These are phyloP conservation scores for Tylopilus balloui DNA, from an alignment of 768 basidiomycete genomes.

Conservation along the genomic window DNA sequence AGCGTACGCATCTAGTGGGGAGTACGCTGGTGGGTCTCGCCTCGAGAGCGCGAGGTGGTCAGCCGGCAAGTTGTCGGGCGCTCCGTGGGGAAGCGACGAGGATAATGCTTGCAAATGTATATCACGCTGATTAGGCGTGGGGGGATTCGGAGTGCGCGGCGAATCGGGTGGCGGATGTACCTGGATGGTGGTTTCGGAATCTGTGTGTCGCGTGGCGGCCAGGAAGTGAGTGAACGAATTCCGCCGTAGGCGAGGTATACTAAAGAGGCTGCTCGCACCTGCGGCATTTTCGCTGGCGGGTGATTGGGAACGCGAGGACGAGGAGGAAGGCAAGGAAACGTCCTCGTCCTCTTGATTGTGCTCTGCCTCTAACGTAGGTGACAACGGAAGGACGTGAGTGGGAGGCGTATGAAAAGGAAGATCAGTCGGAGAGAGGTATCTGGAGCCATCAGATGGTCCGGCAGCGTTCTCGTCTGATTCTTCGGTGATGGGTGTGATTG, in stretches of 20 bases:
- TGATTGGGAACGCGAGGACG: constrained; percentile 55
- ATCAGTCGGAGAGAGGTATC: constrained; percentile 63
- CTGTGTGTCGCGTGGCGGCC: constrained; percentile 56
- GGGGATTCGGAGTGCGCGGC: constrained; percentile 72
- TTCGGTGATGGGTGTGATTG: constrained; percentile 78
- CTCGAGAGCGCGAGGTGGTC: constrained; percentile 37
- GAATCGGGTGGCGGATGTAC: constrained; percentile 79
- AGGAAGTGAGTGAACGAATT: constrained; percentile 64
- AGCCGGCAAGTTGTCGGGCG: constrained; percentile 28
- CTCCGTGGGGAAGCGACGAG: constrained; percentile 14
- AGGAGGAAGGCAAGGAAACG: constrained; percentile 24
- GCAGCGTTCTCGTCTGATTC: constrained; percentile 47
- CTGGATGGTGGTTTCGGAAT: constrained; percentile 63
- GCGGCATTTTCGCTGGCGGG: constrained; percentile 48
- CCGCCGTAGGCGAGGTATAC: constrained; percentile 62
- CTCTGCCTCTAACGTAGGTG: constrained; percentile 27
- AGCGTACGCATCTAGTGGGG: constrained; percentile 79
- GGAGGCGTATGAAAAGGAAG: constrained; percentile 54
- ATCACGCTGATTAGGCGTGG: constrained; percentile 79
- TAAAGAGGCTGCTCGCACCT: constrained; percentile 85
- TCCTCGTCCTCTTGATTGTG: constrained; percentile 23
- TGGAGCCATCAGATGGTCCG: constrained; percentile 45
- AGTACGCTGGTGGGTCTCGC: constrained; percentile 81
- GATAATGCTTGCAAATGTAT: constrained; percentile 70
- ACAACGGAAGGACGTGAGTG: constrained; percentile 45